Percentiles rank a stretch among this genome's conserved stretches.
phyloP scores from a whole-genome alignment of 495 filamentous ascomycete species.

The Penicillium bialowiezense region DNA sequence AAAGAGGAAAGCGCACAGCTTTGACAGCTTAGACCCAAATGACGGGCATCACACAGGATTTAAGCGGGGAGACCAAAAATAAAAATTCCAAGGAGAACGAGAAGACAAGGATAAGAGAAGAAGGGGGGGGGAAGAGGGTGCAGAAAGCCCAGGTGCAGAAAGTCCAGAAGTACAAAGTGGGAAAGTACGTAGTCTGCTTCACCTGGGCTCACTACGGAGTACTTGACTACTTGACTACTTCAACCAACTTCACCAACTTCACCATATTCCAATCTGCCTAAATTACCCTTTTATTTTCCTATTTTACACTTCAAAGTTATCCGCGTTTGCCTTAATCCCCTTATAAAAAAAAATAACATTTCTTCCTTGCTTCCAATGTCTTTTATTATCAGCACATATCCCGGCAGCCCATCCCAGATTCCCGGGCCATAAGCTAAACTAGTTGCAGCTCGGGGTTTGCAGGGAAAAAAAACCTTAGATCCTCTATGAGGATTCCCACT shows the following conservation, averaged over 20 bases:
- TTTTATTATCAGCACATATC: too few relatives aligned
- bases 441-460: background rate
- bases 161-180: constrained; percentile 6
- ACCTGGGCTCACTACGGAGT: background rate
- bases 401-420: background rate
- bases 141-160: background rate
- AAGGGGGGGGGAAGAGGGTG: background rate
- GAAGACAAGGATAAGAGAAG: constrained; percentile 7
- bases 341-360: too few relatives aligned
- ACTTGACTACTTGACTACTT: background rate
- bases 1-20: too few relatives aligned
- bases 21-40: background rate
- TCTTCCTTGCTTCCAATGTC: too few relatives aligned
- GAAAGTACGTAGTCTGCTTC: constrained; percentile 1
- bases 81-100: too few relatives aligned
- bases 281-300: too few relatives aligned
- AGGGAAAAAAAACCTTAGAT: background rate
- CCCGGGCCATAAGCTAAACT: background rate
- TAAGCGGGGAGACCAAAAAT: background rate
- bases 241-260: too few relatives aligned
- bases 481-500: too few relatives aligned
- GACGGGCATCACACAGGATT: constrained; percentile 2
- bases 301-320: too few relatives aligned
- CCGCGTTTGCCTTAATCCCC: too few relatives aligned
- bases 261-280: too few relatives aligned